A percentile compares a stretch with the other conserved stretches of the same genome.
These are phyloP conservation scores for Acer yangbiense DNA, from an alignment of 345 rosid genomes.

Conservation along the genomic window DNA sequence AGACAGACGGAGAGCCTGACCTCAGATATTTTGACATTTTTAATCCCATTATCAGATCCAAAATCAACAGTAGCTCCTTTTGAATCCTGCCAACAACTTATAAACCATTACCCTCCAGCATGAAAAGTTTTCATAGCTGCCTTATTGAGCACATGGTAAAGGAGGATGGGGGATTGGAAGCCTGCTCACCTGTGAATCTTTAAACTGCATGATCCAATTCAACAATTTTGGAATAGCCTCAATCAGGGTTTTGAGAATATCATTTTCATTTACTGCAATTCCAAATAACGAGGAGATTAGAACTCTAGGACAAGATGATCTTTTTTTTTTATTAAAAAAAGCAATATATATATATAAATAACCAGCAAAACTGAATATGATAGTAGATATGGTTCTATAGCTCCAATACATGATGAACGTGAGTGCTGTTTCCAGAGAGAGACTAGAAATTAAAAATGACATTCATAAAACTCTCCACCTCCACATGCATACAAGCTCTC, in stretches of 20 bases:
- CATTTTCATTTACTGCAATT: constrained; percentile 73
- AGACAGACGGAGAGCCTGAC: constrained; percentile 42
- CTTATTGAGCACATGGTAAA: constrained; percentile 8
- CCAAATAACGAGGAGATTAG: constrained; percentile 28
- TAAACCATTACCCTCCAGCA: constrained; percentile 16
- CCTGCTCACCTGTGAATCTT: constrained; percentile 60
- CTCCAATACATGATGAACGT: constrained; percentile 15
- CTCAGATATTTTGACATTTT: constrained; percentile 65
- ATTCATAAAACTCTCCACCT: constrained; percentile 49
- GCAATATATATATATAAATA: background rate
- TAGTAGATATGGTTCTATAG: constrained; percentile 12
- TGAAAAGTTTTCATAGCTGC: constrained; percentile 1
- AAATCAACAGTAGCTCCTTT: constrained; percentile 59
- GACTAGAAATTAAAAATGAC: constrained; percentile 14
- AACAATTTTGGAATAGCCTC: constrained; percentile 77
- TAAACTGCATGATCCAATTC: constrained; percentile 70
- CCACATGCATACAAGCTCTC: constrained; percentile 93
- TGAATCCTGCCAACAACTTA: constrained; percentile 47
- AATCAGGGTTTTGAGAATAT: constrained; percentile 57
- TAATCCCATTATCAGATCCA: constrained; percentile 65
- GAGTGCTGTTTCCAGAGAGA: background rate
- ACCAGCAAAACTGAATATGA: background rate
- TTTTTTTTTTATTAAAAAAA: constrained; percentile 8
- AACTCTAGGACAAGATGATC: constrained; percentile 12
- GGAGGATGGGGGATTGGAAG: constrained; percentile 16